Evolutionary conservation across 768 basidiomycete genomes (phyloP), one percentile per base, ranked within the genome.

Genomic region (Lactifluus echinatus): DNA sequence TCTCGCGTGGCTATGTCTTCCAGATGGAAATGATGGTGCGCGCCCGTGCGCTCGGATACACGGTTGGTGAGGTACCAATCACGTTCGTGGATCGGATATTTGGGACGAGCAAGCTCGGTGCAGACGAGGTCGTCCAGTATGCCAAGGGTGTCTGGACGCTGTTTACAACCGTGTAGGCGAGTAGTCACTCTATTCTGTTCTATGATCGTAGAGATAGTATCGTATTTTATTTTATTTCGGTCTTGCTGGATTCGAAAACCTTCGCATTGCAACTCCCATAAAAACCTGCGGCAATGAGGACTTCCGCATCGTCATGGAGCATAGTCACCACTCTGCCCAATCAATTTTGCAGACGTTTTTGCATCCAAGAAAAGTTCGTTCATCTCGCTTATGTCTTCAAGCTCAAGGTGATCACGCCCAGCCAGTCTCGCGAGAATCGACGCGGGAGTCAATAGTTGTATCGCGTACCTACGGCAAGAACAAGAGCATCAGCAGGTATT

Each of bases 1-100:
- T 85, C 59, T 92, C 91, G 2, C 88, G 89, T 62, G 93, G 93
- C 8, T 95, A 94, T 65, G 93, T 95, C 29, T 94, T 95, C 75
- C 93, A 95, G 76, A 95, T 95, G 93, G 93, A 95, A 69, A 95
- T 94, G 86, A 94, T 94, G 80, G 93, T 92, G 19, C 81, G 93
- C 1, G 93, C 93, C 4, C 79, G 84, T 21, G 82, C 87, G 2
- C 72, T 90, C 54, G 91, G 89, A 5, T 94, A 92, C 71, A 82
- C 79, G 4, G 83, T 95, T 0, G 93, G 91, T 4, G 93, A 95
- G 69, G 80, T 95, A 24, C 93, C 93, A 1, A 95, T 95, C 61
- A 95, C 92, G 2, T 95, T 95, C 65, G 93, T 94, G 44, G 93
- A 95, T 72, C 81, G 93, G 36, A 85, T 95, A 66, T 94, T 87